Percentiles rank a stretch among this genome's conserved stretches.
Conservation (phyloP, 2,329 filamentous ascomycete genomes). For the Massarina eburnea region DNA sequence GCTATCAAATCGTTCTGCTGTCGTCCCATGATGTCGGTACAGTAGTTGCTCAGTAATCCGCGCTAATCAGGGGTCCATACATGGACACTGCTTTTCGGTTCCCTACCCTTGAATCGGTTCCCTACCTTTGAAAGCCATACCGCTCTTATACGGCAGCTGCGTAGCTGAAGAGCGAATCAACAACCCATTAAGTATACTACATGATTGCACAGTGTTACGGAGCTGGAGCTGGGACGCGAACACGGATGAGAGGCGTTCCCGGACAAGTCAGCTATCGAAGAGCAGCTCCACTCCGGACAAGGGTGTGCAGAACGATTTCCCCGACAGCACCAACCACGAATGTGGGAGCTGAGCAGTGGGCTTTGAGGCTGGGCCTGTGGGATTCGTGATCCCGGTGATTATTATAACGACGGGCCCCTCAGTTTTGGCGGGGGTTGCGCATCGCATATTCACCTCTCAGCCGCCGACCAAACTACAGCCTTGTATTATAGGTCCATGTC, state of each 20-base stretch:
- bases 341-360: background rate
- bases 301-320: background rate
- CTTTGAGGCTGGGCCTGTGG: background rate
- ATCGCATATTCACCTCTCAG: background rate
- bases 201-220: background rate
- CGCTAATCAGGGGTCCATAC: conserved; percentile 6
- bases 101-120: background rate
- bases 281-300: background rate
- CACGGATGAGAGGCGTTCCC: background rate
- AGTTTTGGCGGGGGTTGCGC: background rate
- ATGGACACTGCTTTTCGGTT: too few species aligned
- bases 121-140: background rate
- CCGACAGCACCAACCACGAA: background rate
- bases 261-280: too few species aligned
- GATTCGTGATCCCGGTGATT: background rate
- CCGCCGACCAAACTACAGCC: background rate
- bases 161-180: background rate
- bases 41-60: conserved; percentile 5
- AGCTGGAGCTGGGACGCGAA: background rate
- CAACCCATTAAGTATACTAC: background rate
- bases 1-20: background rate
- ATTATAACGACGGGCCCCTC: background rate
- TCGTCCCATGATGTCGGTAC: background rate
- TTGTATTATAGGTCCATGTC: background rate
- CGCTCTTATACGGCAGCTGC: background rate